These are phyloP conservation scores for Hymenoscyphus salicellus DNA, from an alignment of 2,329 filamentous ascomycete species.

Conservation along the genomic window DNA sequence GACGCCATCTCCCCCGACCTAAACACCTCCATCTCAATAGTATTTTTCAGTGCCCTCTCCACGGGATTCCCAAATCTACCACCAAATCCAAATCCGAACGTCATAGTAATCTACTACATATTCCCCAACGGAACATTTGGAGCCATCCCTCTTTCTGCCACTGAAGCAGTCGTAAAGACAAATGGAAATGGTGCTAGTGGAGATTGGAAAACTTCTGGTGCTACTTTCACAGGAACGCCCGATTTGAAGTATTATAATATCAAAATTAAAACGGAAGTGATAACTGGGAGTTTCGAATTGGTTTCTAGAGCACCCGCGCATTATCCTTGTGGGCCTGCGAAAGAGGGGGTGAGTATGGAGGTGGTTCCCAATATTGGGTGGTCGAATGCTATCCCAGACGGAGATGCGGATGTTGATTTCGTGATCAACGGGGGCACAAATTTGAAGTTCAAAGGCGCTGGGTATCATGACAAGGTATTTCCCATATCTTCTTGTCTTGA, in stretches of 20 bases:
- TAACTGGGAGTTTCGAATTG: conserved; percentile 18
- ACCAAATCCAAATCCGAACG: background rate
- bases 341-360: conserved; percentile 23
- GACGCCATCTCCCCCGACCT: conserved; percentile 36
- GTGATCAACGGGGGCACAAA: conserved; percentile 26
- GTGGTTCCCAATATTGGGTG: conserved; percentile 39
- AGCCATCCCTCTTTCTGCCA: conserved; percentile 9
- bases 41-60: conserved; percentile 35
- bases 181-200: conserved; percentile 17
- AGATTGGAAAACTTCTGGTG: conserved; percentile 8
- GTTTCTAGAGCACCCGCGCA: conserved; percentile 23
- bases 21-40: conserved; percentile 34
- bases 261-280: conserved; percentile 12
- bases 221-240: conserved; percentile 15
- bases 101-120: conserved; percentile 14
- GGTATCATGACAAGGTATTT: conserved; percentile 45
- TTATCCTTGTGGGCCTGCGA: conserved; percentile 29
- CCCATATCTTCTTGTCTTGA: too few species aligned
- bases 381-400: conserved; percentile 39
- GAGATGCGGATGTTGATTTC: conserved; percentile 32
- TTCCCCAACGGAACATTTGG: conserved; percentile 18
- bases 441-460: conserved; percentile 39
- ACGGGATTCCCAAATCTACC: conserved; percentile 39
- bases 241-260: conserved; percentile 19
- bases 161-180: conserved; percentile 16